Conservation (phyloP, 2,329 filamentous ascomycete species). For the Botrytis paeoniae region DNA sequence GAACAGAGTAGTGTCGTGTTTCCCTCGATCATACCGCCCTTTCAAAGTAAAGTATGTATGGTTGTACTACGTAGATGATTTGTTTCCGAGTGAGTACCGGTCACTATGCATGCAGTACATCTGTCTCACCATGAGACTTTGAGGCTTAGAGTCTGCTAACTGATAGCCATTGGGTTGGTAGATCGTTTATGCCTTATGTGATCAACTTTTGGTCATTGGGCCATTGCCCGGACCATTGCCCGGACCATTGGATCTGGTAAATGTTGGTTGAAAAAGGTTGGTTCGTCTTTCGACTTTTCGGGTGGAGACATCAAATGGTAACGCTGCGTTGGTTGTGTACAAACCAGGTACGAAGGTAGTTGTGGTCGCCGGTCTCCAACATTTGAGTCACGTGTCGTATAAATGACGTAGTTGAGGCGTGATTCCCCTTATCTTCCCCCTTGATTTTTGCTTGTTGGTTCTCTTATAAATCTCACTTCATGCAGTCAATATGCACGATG, state of each 20-base stretch:
- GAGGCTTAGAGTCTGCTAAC: neutral
- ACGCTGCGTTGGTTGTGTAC: neutral
- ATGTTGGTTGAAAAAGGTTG: neutral
- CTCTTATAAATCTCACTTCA: neutral
- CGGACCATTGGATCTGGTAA: neutral
- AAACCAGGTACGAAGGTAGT: neutral
- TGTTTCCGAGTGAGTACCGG: neutral
- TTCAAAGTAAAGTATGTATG: neutral
- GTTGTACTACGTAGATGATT: neutral
- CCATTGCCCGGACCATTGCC: neutral
- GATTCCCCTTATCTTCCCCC: neutral
- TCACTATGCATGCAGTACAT: neutral
- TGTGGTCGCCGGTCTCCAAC: neutral
- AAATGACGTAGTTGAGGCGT: constrained; percentile 8
- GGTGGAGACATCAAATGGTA: neutral
- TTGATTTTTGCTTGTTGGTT: neutral
- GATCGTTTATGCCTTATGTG: neutral
- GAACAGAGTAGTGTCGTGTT: neutral
- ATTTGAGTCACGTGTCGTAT: neutral
- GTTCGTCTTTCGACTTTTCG: neutral
- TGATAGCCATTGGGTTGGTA: neutral
- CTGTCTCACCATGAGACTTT: neutral
- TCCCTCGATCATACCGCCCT: constrained; percentile 2
- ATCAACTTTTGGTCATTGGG: neutral
- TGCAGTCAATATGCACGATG: constrained; percentile 2